Base-by-base conservation (phyloP, 257 asterid species). In the Cruciata laevipes region DNA sequence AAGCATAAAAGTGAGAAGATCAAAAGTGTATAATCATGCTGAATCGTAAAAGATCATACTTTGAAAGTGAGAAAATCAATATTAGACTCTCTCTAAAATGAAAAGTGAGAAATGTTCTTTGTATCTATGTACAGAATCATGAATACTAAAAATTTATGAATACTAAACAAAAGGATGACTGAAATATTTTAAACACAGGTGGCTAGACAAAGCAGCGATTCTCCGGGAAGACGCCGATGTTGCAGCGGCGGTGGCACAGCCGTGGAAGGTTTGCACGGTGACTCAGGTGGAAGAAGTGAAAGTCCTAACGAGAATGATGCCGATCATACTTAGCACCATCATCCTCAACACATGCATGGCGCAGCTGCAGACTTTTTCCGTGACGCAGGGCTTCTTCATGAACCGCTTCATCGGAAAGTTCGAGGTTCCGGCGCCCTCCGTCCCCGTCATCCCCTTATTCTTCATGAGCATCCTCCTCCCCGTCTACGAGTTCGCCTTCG, bases 331-430 rank as follows among this genome's bases (percentile, higher is more conserved):
- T 37, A 83, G 95, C 84, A 89, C 95, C 53, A 83, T 89, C 61
- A 69, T 89, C 59, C 77, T 89, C 85, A 87, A 85, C 88, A 89
- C 95, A 16, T 86, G 95, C 74, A 21, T 84, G 47, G 89, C 96
- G 1, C 96, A 89, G 25, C 95, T 89, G 24, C 96, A 89, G 56
- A 89, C 96, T 25, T 86, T 83, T 82, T 89, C 96, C 0, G 82
- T 86, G 4, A 82, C 79, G 55, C 96, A 89, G 71, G 96, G 92
- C 47, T 71, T 70, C 64, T 5, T 58, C 5, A 89, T 85, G 92
- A 68, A 83, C 78, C 80, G 84, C 1, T 12, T 33, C 17, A 72
- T 89, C 13, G 87, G 92, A 18, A 82, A 85, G 3, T 85, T 85
- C 64, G 42, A 72, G 67, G 86, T 89, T 44, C 92, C 91, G 0